A percentile compares a stretch with the other conserved stretches of the same genome.
These are phyloP conservation scores for Podila horticola DNA, from an alignment of 192 early-diverging fungal species.

Conservation along the genomic window DNA sequence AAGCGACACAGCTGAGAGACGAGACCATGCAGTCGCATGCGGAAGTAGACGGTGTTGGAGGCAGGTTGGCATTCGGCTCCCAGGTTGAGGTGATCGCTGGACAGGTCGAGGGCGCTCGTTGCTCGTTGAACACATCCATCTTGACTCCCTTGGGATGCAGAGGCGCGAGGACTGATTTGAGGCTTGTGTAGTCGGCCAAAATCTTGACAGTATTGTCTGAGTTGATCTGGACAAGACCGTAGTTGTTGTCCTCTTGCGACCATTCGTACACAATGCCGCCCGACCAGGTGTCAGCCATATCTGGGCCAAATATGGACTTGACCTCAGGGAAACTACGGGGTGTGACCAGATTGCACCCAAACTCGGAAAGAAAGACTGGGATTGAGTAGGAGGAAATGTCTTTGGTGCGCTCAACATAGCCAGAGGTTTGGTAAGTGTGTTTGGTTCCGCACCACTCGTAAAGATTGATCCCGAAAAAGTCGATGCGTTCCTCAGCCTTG, in stretches of 20 bases:
- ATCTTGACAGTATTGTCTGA: slow-evolving; percentile 50
- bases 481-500: slow-evolving; percentile 63
- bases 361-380: slow-evolving; percentile 79
- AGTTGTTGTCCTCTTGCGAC: slow-evolving; percentile 78
- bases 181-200: slow-evolving; percentile 69
- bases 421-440: slow-evolving; percentile 68
- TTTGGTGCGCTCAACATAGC: slow-evolving; percentile 70
- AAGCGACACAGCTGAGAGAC: slow-evolving; percentile 61
- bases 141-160: slow-evolving; percentile 66
- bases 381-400: slow-evolving; percentile 70
- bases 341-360: slow-evolving; percentile 76
- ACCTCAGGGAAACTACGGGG: slow-evolving; percentile 79
- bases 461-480: slow-evolving; percentile 80
- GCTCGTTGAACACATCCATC: slow-evolving; percentile 62
- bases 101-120: slow-evolving; percentile 53
- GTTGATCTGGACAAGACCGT: slow-evolving; percentile 73
- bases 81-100: slow-evolving; percentile 59
- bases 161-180: slow-evolving; percentile 63
- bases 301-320: slow-evolving; percentile 69
- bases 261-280: slow-evolving; percentile 83
- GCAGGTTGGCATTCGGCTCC: slow-evolving; percentile 64
- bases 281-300: slow-evolving; percentile 74
- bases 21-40: slow-evolving; percentile 75
- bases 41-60: slow-evolving; percentile 70
- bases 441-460: slow-evolving; percentile 83